These are phyloP conservation scores for Wallacemonas rigidus DNA, from an alignment of 208 protist species.

Conservation along the genomic window DNA sequence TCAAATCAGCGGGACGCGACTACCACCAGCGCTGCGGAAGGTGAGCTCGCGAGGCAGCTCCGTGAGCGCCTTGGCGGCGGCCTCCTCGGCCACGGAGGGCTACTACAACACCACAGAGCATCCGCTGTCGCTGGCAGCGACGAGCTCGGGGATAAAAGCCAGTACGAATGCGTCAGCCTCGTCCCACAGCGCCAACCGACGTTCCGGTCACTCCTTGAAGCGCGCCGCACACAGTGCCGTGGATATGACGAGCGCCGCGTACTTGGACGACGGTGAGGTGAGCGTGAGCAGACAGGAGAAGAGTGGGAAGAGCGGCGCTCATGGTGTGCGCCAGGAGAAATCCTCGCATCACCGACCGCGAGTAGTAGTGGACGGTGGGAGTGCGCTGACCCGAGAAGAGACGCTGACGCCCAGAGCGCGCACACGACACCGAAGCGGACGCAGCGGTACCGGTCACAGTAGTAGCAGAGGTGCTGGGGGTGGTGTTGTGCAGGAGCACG, in stretches of 20 bases:
- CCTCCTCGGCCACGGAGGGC: neutral
- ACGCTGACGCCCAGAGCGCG: too few relatives aligned
- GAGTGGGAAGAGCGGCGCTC: neutral
- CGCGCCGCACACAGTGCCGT: neutral
- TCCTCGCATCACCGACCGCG: too few relatives aligned
- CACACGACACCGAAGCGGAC: too few relatives aligned
- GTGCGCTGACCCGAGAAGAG: too few relatives aligned
- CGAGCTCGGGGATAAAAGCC: neutral
- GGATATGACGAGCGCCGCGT: neutral
- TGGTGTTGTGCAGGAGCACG: too few relatives aligned
- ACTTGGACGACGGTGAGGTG: neutral
- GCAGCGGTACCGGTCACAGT: too few relatives aligned
- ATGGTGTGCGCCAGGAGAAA: too few relatives aligned
- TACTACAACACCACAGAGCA: neutral
- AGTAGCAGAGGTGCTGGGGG: too few relatives aligned
- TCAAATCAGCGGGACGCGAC: neutral
- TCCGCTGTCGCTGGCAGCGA: neutral
- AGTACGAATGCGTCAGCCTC: neutral
- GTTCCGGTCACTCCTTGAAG: neutral
- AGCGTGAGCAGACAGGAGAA: neutral
- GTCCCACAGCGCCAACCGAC: neutral
- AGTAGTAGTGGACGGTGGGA: too few relatives aligned
- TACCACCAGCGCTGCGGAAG: conserved; percentile 2
- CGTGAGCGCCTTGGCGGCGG: neutral
- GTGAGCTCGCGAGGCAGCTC: neutral